Base-by-base conservation (phyloP, 768 basidiomycete genomes). In the Chalciporus piperatus region DNA sequence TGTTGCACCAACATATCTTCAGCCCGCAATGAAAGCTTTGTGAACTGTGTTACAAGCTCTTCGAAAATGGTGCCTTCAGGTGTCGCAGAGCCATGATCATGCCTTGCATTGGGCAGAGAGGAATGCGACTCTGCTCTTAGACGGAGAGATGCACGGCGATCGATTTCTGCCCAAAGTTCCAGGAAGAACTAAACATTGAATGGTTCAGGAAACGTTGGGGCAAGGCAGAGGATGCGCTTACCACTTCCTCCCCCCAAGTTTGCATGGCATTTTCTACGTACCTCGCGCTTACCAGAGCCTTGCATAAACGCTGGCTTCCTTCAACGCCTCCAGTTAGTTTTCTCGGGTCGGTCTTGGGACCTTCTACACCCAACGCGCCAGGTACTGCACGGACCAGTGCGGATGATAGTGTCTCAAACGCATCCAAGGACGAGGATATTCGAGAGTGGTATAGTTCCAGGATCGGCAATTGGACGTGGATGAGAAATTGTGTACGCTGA, bases 361-460 rank as follows among this genome's bases (percentile, higher is more conserved):
- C 69, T 4, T 67, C 68, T 41, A 83, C 83, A 17, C 82, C 78
- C 37, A 98, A 76, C 0, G 92, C 92, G 16, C 97, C 97, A 1
- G 97, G 97, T 2, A 98, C 94, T 4, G 88, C 88, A 13, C 92
- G 86, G 38, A 94, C 82, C 57, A 99, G 83, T 0, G 86, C 80
- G 27, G 89, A 92, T 1, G 93, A 92, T 6, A 97, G 75, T 1
- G 86, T 88, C 68, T 98, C 97, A 59, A 98, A 98, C 0, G 95
- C 96, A 60, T 98, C 93, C 22, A 98, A 72, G 9, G 94, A 92
- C 9, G 87, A 81, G 1, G 82, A 76, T 66, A 99, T 85, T 17
- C 95, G 85, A 9, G 74, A 70, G 54, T 83, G 79, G 67, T 97
- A 99, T 6, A 78, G 72, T 51, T 88, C 81, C 12, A 99, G 71